These are phyloP conservation scores for Tetrapisispora phaffii DNA, from an alignment of 805 yeast species.

Conservation along the genomic window DNA sequence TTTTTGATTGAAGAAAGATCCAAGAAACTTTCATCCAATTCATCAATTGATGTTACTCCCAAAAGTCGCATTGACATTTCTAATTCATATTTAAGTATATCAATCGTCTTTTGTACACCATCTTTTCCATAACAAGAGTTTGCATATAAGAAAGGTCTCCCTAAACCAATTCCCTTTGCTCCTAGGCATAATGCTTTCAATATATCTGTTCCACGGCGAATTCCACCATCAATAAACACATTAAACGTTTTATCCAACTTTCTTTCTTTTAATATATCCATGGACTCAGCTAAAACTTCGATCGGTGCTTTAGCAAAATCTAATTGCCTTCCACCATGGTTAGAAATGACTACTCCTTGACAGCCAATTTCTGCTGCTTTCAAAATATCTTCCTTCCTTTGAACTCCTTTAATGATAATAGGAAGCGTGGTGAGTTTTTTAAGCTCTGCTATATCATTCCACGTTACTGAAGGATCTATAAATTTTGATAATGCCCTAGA, in stretches of 20 bases:
- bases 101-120: conserved; percentile 52
- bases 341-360: conserved; percentile 73
- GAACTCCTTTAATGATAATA: conserved; percentile 73
- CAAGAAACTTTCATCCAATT: conserved; percentile 51
- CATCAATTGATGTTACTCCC: conserved; percentile 54
- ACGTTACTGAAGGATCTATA: conserved; percentile 58
- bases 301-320: conserved; percentile 76
- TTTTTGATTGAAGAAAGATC: conserved; percentile 42
- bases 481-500: conserved; percentile 80
- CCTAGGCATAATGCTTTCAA: conserved; percentile 59
- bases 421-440: conserved; percentile 51
- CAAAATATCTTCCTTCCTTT: conserved; percentile 68
- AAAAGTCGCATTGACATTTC: conserved; percentile 70
- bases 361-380: conserved; percentile 62
- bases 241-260: conserved; percentile 43
- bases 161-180: conserved; percentile 62
- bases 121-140: conserved; percentile 53
- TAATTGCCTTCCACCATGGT: conserved; percentile 85
- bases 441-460: conserved; percentile 57
- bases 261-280: conserved; percentile 39
- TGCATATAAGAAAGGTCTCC: conserved; percentile 58
- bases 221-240: conserved; percentile 59
- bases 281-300: conserved; percentile 62
- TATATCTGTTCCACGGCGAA: conserved; percentile 58
- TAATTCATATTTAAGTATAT: conserved; percentile 58